phyloP scores from a whole-genome alignment of 2,329 filamentous ascomycete genomes.

The Hypoxylon sp. region DNA sequence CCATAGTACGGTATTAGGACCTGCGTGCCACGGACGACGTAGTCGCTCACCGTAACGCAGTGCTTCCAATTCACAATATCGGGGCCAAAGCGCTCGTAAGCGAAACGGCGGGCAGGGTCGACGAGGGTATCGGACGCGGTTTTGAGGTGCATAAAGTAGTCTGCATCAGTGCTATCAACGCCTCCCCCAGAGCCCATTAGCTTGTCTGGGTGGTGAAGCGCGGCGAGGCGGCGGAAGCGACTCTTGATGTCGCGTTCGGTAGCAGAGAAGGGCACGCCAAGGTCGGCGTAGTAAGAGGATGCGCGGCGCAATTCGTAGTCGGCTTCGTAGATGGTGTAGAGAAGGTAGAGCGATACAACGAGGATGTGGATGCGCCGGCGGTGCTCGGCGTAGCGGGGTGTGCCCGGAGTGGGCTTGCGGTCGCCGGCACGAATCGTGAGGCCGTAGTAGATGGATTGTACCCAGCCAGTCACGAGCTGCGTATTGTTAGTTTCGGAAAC shows the following conservation, averaged over 20 bases:
- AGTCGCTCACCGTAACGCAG: conserved; percentile 80
- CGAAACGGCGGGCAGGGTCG: conserved; percentile 84
- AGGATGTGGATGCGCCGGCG: conserved; percentile 86
- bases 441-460: conserved; percentile 87
- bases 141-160: conserved; percentile 85
- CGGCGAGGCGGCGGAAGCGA: conserved; percentile 83
- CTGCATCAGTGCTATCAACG: conserved; percentile 55
- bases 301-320: conserved; percentile 81
- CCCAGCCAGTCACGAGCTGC: conserved; percentile 82
- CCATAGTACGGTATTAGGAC: conserved; percentile 73
- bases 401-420: conserved; percentile 79
- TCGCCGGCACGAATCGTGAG: conserved; percentile 91
- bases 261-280: conserved; percentile 78
- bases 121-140: conserved; percentile 84
- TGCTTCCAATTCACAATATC: conserved; percentile 76
- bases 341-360: conserved; percentile 86
- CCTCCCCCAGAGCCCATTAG: conserved; percentile 55
- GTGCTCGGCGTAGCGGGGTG: conserved; percentile 78
- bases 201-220: conserved; percentile 89
- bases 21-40: conserved; percentile 75
- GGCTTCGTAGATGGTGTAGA: conserved; percentile 94
- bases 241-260: conserved; percentile 85
- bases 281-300: conserved; percentile 83
- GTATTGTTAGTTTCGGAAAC: conserved; percentile 35
- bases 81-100: conserved; percentile 90